Evolutionary conservation across 2,329 filamentous ascomycete genomes (phyloP).

Genomic region (Colletotrichum musicola): DNA sequence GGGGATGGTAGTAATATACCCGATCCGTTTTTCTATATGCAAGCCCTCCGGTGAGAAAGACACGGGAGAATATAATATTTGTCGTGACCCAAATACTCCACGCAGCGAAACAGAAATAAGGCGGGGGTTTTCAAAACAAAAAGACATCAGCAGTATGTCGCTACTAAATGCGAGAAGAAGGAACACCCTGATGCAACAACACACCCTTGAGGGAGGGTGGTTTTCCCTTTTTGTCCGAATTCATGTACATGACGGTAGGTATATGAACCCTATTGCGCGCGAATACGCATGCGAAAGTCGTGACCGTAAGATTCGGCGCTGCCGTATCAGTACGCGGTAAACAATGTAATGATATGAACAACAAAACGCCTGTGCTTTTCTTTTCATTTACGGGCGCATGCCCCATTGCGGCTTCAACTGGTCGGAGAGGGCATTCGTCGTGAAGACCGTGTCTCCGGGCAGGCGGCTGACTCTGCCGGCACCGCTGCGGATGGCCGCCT

Average conservation of each 20-base stretch:
- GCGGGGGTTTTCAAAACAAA: slow-evolving; percentile 25
- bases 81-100: slow-evolving; percentile 39
- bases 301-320: slow-evolving; percentile 38
- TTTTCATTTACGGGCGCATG: slow-evolving; percentile 58
- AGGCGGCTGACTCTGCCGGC: slow-evolving; percentile 90
- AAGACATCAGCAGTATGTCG: slow-evolving; percentile 40
- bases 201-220: neutral
- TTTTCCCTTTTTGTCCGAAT: slow-evolving; percentile 15
- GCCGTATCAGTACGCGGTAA: slow-evolving; percentile 36
- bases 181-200: slow-evolving; percentile 32
- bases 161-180: slow-evolving; percentile 38
- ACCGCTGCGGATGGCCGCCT: slow-evolving; percentile 80
- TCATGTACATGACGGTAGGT: slow-evolving; percentile 32
- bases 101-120: slow-evolving; percentile 35
- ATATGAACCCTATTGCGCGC: slow-evolving; percentile 19
- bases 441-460: slow-evolving; percentile 85
- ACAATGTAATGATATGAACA: slow-evolving; percentile 38
- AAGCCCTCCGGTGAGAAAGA: slow-evolving; percentile 11
- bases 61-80: slow-evolving; percentile 26
- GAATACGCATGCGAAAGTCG: slow-evolving; percentile 33
- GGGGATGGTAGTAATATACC: slow-evolving; percentile 9
- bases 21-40: slow-evolving; percentile 33
- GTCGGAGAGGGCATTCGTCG: slow-evolving; percentile 74
- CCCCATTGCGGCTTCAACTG: slow-evolving; percentile 71
- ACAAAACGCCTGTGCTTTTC: slow-evolving; percentile 22